A percentile compares a stretch with the other conserved stretches of the same genome.
These are phyloP conservation scores for Gnomoniopsis sp. DNA, from an alignment of 2,329 filamentous ascomycete genomes.

Conservation along the genomic window DNA sequence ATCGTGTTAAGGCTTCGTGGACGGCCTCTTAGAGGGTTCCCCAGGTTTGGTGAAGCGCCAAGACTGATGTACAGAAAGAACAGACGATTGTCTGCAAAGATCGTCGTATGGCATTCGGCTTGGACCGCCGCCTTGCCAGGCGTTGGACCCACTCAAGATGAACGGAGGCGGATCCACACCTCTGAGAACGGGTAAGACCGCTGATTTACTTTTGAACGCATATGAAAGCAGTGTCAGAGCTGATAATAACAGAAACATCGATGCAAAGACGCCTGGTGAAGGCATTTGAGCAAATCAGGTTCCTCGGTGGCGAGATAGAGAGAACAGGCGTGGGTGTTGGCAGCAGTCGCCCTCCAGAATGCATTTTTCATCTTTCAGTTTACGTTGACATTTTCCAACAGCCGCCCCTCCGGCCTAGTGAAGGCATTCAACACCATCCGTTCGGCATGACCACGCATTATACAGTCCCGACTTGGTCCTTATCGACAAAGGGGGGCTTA, in stretches of 20 bases:
- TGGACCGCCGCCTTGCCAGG: background rate
- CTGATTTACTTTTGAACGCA: background rate
- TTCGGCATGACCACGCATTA: background rate
- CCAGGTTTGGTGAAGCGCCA: background rate
- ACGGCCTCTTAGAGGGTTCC: background rate
- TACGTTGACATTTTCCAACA: background rate
- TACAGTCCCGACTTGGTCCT: background rate
- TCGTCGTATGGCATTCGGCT: background rate
- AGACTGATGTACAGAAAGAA: background rate
- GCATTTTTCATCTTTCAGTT: background rate
- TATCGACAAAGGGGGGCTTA: background rate
- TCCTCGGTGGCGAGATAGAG: background rate
- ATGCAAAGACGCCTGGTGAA: background rate
- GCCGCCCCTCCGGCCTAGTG: background rate
- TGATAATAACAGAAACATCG: background rate
- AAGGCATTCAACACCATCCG: background rate
- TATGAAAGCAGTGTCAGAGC: background rate
- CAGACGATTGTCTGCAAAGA: conserved; percentile 1
- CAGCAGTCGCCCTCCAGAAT: background rate
- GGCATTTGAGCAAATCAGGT: too few relatives aligned
- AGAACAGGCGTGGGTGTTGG: background rate
- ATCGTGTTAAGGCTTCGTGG: background rate
- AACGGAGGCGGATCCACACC: background rate
- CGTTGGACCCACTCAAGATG: conserved; percentile 8
- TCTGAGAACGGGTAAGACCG: background rate